A percentile compares a stretch with the other conserved stretches of the same genome.
phyloP scores from a whole-genome alignment of 1,284 basidiomycete genomes.

The Trametes hirsuta region DNA sequence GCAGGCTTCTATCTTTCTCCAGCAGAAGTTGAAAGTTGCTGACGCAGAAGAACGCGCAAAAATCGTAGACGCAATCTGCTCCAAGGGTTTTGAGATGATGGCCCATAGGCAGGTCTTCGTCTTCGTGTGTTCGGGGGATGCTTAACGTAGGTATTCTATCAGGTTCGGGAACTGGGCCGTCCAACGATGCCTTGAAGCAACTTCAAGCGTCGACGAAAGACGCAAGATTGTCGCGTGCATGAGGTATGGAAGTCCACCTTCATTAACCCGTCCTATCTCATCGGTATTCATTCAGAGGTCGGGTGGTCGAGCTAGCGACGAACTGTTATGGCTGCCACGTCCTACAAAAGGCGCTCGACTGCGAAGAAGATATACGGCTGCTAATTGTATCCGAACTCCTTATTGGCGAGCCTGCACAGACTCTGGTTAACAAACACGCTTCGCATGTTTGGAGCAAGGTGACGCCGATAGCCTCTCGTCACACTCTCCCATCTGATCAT shows the following conservation, averaged over 20 bases:
- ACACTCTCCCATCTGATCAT: neutral
- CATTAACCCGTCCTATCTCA: neutral
- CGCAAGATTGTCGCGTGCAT: slow-evolving; percentile 80
- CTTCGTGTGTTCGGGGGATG: neutral
- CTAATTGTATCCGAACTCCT: slow-evolving; percentile 81
- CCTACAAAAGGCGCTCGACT: slow-evolving; percentile 85
- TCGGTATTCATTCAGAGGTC: slow-evolving; percentile 51
- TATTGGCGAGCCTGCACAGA: slow-evolving; percentile 78
- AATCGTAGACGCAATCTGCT: slow-evolving; percentile 82
- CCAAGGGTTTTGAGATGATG: slow-evolving; percentile 86
- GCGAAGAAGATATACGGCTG: slow-evolving; percentile 79
- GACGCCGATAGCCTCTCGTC: slow-evolving; percentile 12
- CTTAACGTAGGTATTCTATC: neutral
- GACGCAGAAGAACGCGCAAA: slow-evolving; percentile 75
- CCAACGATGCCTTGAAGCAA: slow-evolving; percentile 79
- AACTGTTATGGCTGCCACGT: slow-evolving; percentile 89
- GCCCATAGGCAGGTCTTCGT: slow-evolving; percentile 62
- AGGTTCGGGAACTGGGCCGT: slow-evolving; percentile 89
- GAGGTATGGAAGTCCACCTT: slow-evolving; percentile 49
- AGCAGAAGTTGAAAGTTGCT: slow-evolving; percentile 85
- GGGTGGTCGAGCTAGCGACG: slow-evolving; percentile 80
- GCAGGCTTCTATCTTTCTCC: slow-evolving; percentile 85
- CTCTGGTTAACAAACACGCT: slow-evolving; percentile 83
- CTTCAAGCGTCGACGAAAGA: slow-evolving; percentile 69
- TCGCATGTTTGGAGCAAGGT: slow-evolving; percentile 89